Percentiles rank a stretch among this genome's conserved stretches.
These are phyloP conservation scores for Ophiocordyceps polyrhachis-furcata DNA, from an alignment of 2,329 filamentous ascomycete species.

Conservation along the genomic window DNA sequence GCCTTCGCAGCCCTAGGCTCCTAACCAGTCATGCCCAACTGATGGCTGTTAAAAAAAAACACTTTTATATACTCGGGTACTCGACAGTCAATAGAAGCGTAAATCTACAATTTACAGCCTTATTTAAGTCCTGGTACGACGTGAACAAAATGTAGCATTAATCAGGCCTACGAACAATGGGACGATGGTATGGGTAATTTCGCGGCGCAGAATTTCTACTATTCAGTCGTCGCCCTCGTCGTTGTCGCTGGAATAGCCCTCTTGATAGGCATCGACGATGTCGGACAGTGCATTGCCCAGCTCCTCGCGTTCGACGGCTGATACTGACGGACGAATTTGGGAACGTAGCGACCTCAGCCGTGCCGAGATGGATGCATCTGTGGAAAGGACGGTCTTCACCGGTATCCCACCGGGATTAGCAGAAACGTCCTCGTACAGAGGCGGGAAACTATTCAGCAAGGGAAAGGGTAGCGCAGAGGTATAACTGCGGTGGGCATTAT, in stretches of 20 bases:
- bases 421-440: slow-evolving; percentile 38
- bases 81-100: neutral
- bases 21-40: neutral
- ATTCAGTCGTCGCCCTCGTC: slow-evolving; percentile 47
- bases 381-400: slow-evolving; percentile 45
- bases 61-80: neutral
- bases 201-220: neutral
- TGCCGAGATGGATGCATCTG: slow-evolving; percentile 53
- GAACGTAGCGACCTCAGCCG: slow-evolving; percentile 47
- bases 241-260: slow-evolving; percentile 67
- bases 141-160: no score
- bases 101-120: neutral
- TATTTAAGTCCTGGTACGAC: no score
- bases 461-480: slow-evolving; percentile 22
- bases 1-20: neutral
- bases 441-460: slow-evolving; percentile 66
- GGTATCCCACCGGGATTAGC: slow-evolving; percentile 14
- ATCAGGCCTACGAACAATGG: no score
- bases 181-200: no score
- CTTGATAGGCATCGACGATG: slow-evolving; percentile 74
- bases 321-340: slow-evolving; percentile 42
- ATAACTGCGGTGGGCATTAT: slow-evolving; percentile 1
- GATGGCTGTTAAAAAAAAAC: neutral
- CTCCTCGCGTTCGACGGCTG: slow-evolving; percentile 63
- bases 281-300: slow-evolving; percentile 67